phyloP scores from a whole-genome alignment of 2,329 filamentous ascomycete species.

The Aspergillus sp. region DNA sequence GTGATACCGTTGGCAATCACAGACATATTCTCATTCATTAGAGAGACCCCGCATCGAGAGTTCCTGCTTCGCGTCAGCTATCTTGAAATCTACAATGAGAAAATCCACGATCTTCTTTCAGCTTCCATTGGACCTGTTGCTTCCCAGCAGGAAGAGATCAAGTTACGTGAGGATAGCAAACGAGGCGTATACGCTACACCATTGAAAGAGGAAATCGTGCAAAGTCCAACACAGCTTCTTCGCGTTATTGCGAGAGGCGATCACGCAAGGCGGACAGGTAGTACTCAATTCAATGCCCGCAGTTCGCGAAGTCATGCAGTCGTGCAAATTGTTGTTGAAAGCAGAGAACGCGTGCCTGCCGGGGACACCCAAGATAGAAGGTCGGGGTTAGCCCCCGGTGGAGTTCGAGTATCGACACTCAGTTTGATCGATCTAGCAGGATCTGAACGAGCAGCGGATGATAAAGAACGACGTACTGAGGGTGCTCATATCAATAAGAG shows the following conservation, averaged over 20 bases:
- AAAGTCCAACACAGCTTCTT: slow-evolving; percentile 91
- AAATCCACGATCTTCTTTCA: slow-evolving; percentile 88
- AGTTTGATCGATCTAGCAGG: slow-evolving; percentile 95
- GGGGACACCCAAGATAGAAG: slow-evolving; percentile 60
- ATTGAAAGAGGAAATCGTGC: slow-evolving; percentile 96
- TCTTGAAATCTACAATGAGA: slow-evolving; percentile 98
- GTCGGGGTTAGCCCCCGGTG: slow-evolving; percentile 72
- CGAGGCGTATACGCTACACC: slow-evolving; percentile 94
- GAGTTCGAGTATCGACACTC: slow-evolving; percentile 90
- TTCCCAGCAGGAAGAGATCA: slow-evolving; percentile 84
- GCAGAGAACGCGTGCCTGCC: slow-evolving; percentile 75
- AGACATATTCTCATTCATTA: slow-evolving; percentile 98
- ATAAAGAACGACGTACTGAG: slow-evolving; percentile 89
- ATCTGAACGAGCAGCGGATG: slow-evolving; percentile 92
- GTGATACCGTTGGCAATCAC: slow-evolving; percentile 97
- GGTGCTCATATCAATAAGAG: slow-evolving; percentile 99
- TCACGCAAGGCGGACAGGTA: slow-evolving; percentile 82
- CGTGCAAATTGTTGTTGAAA: slow-evolving; percentile 97
- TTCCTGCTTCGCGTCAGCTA: slow-evolving; percentile 96
- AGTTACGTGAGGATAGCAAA: slow-evolving; percentile 93
- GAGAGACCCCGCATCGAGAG: slow-evolving; percentile 91
- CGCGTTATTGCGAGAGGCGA: slow-evolving; percentile 94
- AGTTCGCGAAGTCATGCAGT: slow-evolving; percentile 98
- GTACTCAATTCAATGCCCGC: slow-evolving; percentile 93
- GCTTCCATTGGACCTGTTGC: slow-evolving; percentile 58